Evolutionary conservation across 2,329 filamentous ascomycete genomes (phyloP), one percentile per base, ranked within the genome.

Genomic region (Ceratocystis harringtonii): DNA sequence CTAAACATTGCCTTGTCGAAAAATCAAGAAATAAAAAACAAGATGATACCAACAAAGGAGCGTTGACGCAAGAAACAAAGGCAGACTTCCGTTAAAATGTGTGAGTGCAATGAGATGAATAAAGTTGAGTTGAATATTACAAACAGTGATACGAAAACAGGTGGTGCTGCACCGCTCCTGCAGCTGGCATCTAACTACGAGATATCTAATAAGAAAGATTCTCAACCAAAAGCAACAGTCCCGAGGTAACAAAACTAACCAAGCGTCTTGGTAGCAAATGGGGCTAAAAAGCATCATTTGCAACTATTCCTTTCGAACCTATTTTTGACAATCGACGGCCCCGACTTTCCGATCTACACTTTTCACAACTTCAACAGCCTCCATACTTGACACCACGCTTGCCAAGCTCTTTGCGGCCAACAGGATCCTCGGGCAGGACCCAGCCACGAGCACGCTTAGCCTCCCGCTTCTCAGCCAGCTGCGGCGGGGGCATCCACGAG

Each of bases 391-490:
- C 83, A 17, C 84, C 84, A 66, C 84, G 78, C 77, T 83, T 85
- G 4, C 85, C 86, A 63, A 87, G 78, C 76, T 92, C 88, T 75
- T 88, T 85, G 71, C 87, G 79, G 7, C 85, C 84, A 10, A 91
- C 78, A 2, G 84, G 79, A 71, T 91, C 88, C 71, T 91, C 87
- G 1, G 88, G 88, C 76, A 84, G 81, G 0, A 90, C 82, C 88
- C 88, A 92, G 0, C 88, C 88, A 36, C 88, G 76, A 1, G 82
- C 79, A 25, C 87, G 76, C 81, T 90, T 91, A 22, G 87, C 85
- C 75, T 88, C 86, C 66, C 84, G 78, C 84, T 89, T 94, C 82
- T 88, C 87, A 41, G 80, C 86, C 70, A 83, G 79, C 77, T 85
- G 88, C 62, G 84, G 84, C 76, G 79, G 84, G 8, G 88, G 87